Conservation (phyloP, 2,329 filamentous ascomycete species). For the Colletotrichum gloeosporioides region DNA sequence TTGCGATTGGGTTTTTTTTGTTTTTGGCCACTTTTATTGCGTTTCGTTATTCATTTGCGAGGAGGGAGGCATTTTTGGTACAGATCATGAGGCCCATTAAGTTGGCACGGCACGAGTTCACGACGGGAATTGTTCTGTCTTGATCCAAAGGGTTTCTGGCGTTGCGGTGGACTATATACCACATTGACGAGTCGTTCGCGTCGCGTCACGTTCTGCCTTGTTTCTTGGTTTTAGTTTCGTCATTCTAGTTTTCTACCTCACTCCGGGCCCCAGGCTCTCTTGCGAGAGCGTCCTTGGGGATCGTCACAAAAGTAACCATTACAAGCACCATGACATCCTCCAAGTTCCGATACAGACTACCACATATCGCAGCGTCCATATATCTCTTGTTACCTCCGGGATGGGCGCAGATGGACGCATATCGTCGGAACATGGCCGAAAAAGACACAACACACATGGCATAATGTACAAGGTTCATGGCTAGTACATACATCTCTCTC, state of each 20-base stretch:
- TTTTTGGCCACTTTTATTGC: not conserved
- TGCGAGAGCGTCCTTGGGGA: not conserved
- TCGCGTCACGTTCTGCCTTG: slow-evolving; percentile 14
- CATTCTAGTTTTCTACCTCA: not conserved
- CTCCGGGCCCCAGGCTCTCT: not conserved
- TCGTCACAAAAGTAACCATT: not conserved
- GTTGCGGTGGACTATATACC: slow-evolving; percentile 22
- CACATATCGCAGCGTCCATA: not conserved
- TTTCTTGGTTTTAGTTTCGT: not conserved
- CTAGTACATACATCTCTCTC: not conserved
- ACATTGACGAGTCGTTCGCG: slow-evolving; percentile 16
- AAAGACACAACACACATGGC: not conserved
- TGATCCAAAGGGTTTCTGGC: slow-evolving; percentile 10
- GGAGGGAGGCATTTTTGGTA: not conserved
- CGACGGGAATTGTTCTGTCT: slow-evolving; percentile 12
- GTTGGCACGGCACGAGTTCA: not conserved
- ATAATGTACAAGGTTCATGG: not conserved
- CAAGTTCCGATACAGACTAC: not conserved
- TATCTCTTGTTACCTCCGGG: not conserved
- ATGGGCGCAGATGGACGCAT: not conserved
- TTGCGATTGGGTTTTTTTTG: not conserved
- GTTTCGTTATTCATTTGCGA: not conserved
- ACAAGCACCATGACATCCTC: not conserved
- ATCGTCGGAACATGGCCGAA: not conserved
- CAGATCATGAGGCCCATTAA: not conserved